Conservation (phyloP, 176 grass and related monocot genomes). For the Rhynchospora pubera region DNA sequence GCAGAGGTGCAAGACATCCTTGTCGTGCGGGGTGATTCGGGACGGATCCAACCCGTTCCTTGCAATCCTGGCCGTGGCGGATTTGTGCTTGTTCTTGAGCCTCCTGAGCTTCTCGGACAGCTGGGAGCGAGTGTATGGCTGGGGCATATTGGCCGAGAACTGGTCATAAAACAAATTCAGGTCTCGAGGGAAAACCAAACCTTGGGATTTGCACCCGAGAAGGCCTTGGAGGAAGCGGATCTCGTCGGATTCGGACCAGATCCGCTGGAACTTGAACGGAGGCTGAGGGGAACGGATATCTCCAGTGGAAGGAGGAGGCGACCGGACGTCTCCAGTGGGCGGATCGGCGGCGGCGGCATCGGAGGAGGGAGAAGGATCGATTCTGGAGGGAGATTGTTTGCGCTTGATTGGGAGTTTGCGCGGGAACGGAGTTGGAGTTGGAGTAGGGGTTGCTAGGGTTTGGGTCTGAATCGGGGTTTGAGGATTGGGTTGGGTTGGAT, state of each 20-base stretch:
- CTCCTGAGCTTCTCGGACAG: conserved; percentile 93
- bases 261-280: conserved; percentile 80
- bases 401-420: conserved; percentile 99
- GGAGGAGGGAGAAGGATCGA: conserved; percentile 20
- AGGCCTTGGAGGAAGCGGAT: conserved; percentile 78
- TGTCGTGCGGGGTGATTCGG: conserved; percentile 87
- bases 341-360: conserved; percentile 25
- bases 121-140: conserved; percentile 87
- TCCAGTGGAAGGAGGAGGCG: not conserved
- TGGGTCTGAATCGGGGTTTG: conserved; percentile 18
- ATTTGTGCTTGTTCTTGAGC: conserved; percentile 71
- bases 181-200: conserved; percentile 82
- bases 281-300: conserved; percentile 15
- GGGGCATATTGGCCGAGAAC: conserved; percentile 86
- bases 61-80: conserved; percentile 43
- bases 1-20: conserved; percentile 92
- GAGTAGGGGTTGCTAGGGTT: conserved; percentile 18
- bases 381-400: conserved; percentile 34
- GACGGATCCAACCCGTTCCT: conserved; percentile 51
- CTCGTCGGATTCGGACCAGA: conserved; percentile 81
- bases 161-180: conserved; percentile 94
- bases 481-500: conserved; percentile 35
- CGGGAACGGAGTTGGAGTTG: conserved; percentile 31
- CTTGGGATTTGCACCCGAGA: conserved; percentile 81
- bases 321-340: not conserved